Percentiles rank a stretch among this genome's conserved stretches.
Conservation (phyloP, 2,329 filamentous ascomycete genomes). For the Fusarium dimerum region DNA sequence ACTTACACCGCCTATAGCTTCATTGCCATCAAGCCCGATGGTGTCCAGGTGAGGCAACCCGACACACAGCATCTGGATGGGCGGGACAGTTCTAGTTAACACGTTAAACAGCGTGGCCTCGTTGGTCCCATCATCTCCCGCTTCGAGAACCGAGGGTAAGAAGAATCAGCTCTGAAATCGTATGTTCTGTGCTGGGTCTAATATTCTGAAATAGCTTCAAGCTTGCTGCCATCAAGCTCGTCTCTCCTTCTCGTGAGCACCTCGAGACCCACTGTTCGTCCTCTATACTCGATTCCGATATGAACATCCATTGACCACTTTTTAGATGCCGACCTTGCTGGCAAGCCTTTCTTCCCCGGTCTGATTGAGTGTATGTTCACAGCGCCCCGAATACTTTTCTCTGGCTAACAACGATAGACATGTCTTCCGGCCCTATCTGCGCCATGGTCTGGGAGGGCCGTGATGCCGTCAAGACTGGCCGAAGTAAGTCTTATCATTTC, state of each 20-base stretch:
- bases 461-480: slow-evolving; percentile 98
- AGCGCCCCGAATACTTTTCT: background rate
- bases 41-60: slow-evolving; percentile 78
- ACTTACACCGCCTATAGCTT: slow-evolving; percentile 63
- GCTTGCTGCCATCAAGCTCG: slow-evolving; percentile 96
- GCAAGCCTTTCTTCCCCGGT: slow-evolving; percentile 96
- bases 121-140: slow-evolving; percentile 96
- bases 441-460: slow-evolving; percentile 99
- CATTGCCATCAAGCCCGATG: slow-evolving; percentile 99
- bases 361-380: slow-evolving; percentile 79
- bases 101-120: slow-evolving; percentile 76
- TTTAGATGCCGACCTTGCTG: slow-evolving; percentile 78
- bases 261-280: slow-evolving; percentile 90
- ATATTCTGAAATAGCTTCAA: slow-evolving; percentile 70
- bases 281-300: slow-evolving; percentile 4
- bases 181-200: slow-evolving; percentile 14
- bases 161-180: slow-evolving; percentile 7
- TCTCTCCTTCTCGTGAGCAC: slow-evolving; percentile 86
- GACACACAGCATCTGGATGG: background rate
- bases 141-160: slow-evolving; percentile 94
- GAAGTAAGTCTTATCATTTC: slow-evolving; percentile 57
- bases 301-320: slow-evolving; percentile 30
- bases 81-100: slow-evolving; percentile 11
- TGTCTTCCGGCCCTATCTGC: slow-evolving; percentile 93
- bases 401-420: slow-evolving; percentile 61